Base-by-base conservation (phyloP, 805 yeast species). In the Saccharomycopsis babjevae region DNA sequence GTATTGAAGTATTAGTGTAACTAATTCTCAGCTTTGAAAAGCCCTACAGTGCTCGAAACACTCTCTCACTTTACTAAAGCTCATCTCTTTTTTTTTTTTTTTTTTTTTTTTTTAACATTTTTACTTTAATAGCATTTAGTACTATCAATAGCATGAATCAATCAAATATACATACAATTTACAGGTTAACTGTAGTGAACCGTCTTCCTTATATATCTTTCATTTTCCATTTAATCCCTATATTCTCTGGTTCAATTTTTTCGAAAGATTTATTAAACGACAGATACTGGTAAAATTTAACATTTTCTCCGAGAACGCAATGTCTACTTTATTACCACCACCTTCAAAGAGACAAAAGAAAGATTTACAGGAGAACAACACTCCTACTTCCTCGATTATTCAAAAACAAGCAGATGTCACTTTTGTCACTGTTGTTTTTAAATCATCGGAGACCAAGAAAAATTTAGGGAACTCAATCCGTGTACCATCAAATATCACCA, bases 281-380 rank as follows among this genome's bases (percentile, higher is more conserved):
- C 3, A 28, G 32, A 28, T 28, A 28, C 32, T 28, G 6, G 32
- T 28, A 28, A 28, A 28, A 3, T 28, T 6, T 28, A 28, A 6
- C 6, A 3, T n/a, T 40, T 40, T 40, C 7, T 40, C 5, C 20
- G 20, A 50, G 3, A 34, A 13, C 38, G 59, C 16, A 46, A 92
- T 93, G 98, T 94, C 98, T 58, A 94, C 98, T 0, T 77, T 89
- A 54, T 73, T 94, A 56, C 99, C 99, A 30, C 98, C 97, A 50
- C 96, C 89, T 22, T 86, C 96, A 1, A 93, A 94, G 72, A 89
- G 84, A 70, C 96, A 89, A 71, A 88, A 81, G 72, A 83, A 84
- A 70, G 88, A 80, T 64, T 96, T 96, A 4, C 97, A 91, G 71
- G 78, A 82, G 70, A 88, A 40, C 20, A 63, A 63, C 25, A 57